Evolutionary conservation across 495 filamentous ascomycete genomes (phyloP).

Genomic region (Clavariopsis aquatica): DNA sequence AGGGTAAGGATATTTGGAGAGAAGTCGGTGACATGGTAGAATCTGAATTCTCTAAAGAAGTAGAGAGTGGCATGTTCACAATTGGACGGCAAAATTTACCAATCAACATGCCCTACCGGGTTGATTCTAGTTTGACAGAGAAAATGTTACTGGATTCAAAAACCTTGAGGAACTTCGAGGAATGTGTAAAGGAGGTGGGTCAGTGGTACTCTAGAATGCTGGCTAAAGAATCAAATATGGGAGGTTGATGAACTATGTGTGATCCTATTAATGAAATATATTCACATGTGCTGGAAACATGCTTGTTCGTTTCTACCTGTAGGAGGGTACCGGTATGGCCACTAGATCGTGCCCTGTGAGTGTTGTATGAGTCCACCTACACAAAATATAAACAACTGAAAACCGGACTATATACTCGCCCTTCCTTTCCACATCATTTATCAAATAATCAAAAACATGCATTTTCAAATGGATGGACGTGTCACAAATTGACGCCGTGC

Average conservation of each 20-base stretch:
- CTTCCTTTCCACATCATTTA: too few relatives aligned
- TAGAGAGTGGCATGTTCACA: constrained; percentile 5
- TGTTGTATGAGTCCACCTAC: too few relatives aligned
- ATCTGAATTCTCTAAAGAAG: constrained; percentile 7
- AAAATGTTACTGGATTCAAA: constrained; percentile 17
- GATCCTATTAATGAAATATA: too few relatives aligned
- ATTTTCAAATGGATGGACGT: too few relatives aligned
- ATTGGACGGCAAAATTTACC: constrained; percentile 20
- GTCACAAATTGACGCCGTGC: neutral
- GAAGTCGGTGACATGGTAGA: constrained; percentile 16
- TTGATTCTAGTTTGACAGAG: constrained; percentile 19
- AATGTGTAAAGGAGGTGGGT: constrained; percentile 29
- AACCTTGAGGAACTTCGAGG: neutral
- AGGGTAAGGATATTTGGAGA: constrained; percentile 14
- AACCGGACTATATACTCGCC: too few relatives aligned
- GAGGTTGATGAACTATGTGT: too few relatives aligned
- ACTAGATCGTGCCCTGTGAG: too few relatives aligned
- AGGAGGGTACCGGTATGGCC: too few relatives aligned
- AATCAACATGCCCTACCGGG: constrained; percentile 23
- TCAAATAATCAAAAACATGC: too few relatives aligned
- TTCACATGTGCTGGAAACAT: too few relatives aligned
- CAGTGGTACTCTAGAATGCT: constrained; percentile 16
- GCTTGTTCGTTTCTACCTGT: too few relatives aligned
- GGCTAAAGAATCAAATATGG: neutral
- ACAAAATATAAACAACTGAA: too few relatives aligned